A percentile compares a stretch with the other conserved stretches of the same genome.
Conservation (phyloP, 306 rosid genomes). For the Arachis hypogaea region DNA sequence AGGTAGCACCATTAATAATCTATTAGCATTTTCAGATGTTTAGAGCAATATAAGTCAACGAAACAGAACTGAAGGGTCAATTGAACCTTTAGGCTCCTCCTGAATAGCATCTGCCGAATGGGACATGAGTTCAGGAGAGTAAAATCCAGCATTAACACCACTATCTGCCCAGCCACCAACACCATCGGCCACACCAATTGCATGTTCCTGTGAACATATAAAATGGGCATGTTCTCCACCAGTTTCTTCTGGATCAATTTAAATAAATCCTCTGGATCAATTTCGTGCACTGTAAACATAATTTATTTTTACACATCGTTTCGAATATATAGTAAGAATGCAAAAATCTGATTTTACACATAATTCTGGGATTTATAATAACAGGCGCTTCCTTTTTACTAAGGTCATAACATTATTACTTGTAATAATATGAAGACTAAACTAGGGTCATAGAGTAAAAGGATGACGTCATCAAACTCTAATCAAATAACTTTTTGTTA, state of each 20-base stretch:
- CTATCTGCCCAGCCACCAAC: conserved; percentile 99
- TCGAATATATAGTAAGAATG: neutral
- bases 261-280: too few relatives aligned
- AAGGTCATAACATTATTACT: too few relatives aligned
- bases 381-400: too few relatives aligned
- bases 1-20: conserved; percentile 1
- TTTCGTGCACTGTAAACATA: too few relatives aligned
- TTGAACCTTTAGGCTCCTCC: conserved; percentile 94
- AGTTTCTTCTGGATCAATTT: conserved; percentile 61
- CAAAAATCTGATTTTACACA: neutral
- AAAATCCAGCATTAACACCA: conserved; percentile 84
- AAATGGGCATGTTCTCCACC: conserved; percentile 99
- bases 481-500: neutral
- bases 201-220: conserved; percentile 89
- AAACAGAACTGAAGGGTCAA: conserved; percentile 61
- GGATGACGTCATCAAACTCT: neutral
- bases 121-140: conserved; percentile 95
- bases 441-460: neutral
- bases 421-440: conserved; percentile 49
- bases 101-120: conserved; percentile 78
- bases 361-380: neutral
- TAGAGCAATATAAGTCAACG: conserved; percentile 23
- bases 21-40: conserved; percentile 18
- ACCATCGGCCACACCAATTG: conserved; percentile 97
- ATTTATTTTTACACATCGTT: neutral